phyloP scores from a whole-genome alignment of 257 asterid species.

The Petrea volubilis region DNA sequence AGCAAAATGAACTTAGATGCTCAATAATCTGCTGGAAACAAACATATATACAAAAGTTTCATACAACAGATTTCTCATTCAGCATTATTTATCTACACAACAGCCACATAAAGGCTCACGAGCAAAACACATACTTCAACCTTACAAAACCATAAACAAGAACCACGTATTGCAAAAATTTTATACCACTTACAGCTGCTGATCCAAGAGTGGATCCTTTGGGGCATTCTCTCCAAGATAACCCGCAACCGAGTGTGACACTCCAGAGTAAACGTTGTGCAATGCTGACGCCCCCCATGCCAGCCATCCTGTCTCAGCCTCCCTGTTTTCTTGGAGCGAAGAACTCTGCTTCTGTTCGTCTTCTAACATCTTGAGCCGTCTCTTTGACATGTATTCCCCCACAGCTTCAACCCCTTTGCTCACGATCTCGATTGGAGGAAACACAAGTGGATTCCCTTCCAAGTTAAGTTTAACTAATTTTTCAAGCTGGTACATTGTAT shows the following conservation, averaged over 20 bases:
- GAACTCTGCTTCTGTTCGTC: constrained; percentile 31
- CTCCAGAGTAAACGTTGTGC: constrained; percentile 30
- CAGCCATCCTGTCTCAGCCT: constrained; percentile 41
- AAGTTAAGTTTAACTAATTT: constrained; percentile 42
- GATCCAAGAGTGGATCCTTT: constrained; percentile 39
- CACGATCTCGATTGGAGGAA: constrained; percentile 57
- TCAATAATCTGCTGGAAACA: constrained; percentile 1
- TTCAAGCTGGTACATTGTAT: constrained; percentile 39
- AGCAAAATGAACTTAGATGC: neutral
- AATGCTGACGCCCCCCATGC: constrained; percentile 45
- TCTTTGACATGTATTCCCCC: constrained; percentile 57
- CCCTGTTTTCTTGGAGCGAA: constrained; percentile 19
- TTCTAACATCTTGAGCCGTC: constrained; percentile 38
- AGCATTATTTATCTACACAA: constrained; percentile 19
- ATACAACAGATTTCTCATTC: neutral
- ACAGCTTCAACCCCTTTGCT: constrained; percentile 48
- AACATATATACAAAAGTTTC: neutral
- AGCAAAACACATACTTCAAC: constrained; percentile 2
- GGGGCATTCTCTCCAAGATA: constrained; percentile 25
- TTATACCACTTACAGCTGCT: constrained; percentile 41
- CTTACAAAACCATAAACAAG: neutral
- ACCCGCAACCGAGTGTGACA: constrained; percentile 25
- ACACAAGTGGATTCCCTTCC: constrained; percentile 60
- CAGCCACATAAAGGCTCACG: too few species aligned
- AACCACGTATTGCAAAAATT: neutral